A percentile compares a stretch with the other conserved stretches of the same genome.
These are phyloP conservation scores for Aspergillus ostianus DNA, from an alignment of 495 filamentous ascomycete genomes.

Conservation along the genomic window DNA sequence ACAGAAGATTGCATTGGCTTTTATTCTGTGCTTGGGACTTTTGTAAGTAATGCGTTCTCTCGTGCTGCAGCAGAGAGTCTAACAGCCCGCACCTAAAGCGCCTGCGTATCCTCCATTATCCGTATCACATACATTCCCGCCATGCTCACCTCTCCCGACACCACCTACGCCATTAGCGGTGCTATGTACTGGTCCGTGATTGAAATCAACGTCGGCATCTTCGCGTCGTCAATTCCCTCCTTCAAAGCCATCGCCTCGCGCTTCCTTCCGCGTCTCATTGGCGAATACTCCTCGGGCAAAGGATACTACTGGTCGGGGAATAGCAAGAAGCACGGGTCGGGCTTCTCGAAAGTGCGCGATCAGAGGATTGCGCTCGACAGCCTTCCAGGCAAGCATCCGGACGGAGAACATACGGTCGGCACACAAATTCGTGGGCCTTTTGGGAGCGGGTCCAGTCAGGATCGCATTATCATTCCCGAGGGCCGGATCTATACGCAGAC, in stretches of 20 bases:
- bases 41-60: slow-evolving; percentile 29
- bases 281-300: slow-evolving; percentile 35
- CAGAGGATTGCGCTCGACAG: slow-evolving; percentile 23
- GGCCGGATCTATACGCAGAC: slow-evolving; percentile 39
- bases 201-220: slow-evolving; percentile 43
- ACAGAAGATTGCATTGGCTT: slow-evolving; percentile 31
- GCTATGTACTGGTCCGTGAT: slow-evolving; percentile 48
- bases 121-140: slow-evolving; percentile 41
- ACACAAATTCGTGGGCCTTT: slow-evolving; percentile 24
- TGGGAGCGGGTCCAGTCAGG: slow-evolving; percentile 27
- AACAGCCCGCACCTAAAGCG: slow-evolving; percentile 17
- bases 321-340: slow-evolving; percentile 25
- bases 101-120: slow-evolving; percentile 42
- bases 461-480: slow-evolving; percentile 36
- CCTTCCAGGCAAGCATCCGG: slow-evolving; percentile 10
- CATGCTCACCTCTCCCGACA: slow-evolving; percentile 36
- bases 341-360: slow-evolving; percentile 32
- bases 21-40: slow-evolving; percentile 42
- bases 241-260: slow-evolving; percentile 44
- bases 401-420: slow-evolving; percentile 19
- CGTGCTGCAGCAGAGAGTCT: neutral
- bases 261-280: slow-evolving; percentile 39
- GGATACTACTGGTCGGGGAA: slow-evolving; percentile 30
- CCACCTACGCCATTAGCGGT: slow-evolving; percentile 39
- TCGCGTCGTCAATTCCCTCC: slow-evolving; percentile 41